These are phyloP conservation scores for Betula pendula DNA, from an alignment of 306 rosid species.

Conservation along the genomic window DNA sequence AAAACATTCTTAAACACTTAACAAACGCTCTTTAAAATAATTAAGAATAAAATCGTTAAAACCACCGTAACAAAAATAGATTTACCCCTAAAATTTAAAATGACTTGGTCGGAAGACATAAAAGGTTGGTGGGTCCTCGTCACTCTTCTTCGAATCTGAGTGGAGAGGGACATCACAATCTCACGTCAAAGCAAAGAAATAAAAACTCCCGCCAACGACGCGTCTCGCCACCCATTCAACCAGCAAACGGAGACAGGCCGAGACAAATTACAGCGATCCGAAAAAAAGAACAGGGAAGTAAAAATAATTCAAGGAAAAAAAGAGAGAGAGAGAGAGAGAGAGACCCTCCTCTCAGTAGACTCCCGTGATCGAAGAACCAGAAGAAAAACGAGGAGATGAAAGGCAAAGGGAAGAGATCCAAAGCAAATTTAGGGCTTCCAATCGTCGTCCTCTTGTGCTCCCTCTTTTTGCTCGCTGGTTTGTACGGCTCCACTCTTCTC, in stretches of 20 bases:
- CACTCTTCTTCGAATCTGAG: background rate
- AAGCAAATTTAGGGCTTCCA: constrained; percentile 14
- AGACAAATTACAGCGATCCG: background rate
- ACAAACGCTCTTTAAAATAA: too few relatives aligned
- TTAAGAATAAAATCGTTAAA: too few relatives aligned
- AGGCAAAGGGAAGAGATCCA: constrained; percentile 22
- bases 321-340: background rate
- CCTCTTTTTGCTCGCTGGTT: constrained; percentile 23
- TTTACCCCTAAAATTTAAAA: too few relatives aligned
- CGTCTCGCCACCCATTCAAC: background rate
- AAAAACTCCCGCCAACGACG: constrained; percentile 11
- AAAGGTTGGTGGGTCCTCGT: background rate
- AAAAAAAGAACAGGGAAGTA: background rate
- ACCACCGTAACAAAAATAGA: too few relatives aligned
- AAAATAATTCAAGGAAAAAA: background rate
- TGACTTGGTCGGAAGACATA: too few relatives aligned
- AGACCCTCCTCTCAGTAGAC: background rate
- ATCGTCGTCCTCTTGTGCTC: constrained; percentile 20
- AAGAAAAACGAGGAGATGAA: constrained; percentile 33
- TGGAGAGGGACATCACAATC: background rate
- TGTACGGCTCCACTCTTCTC: constrained; percentile 21
- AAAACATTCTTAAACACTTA: too few relatives aligned
- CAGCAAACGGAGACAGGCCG: background rate
- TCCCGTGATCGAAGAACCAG: background rate
- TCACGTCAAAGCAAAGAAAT: background rate